phyloP scores from a whole-genome alignment of 2,329 filamentous ascomycete species.

The Pseudofabraea citricarpa region DNA sequence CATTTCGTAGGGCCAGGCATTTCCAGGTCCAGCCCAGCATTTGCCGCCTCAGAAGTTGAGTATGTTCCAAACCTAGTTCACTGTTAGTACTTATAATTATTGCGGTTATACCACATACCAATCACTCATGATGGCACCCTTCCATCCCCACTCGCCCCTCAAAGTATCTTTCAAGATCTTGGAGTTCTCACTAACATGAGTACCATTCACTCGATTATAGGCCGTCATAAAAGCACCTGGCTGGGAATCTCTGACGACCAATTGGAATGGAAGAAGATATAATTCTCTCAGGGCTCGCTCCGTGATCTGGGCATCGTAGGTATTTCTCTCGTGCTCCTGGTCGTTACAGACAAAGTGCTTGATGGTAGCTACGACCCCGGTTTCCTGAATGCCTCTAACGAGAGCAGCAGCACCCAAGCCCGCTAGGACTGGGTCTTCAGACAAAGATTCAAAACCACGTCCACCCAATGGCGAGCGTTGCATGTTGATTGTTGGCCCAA shows the following conservation, averaged over 20 bases:
- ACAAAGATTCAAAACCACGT: slow-evolving; percentile 43
- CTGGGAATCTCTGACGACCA: slow-evolving; percentile 35
- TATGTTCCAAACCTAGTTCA: slow-evolving; percentile 42
- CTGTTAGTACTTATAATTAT: background rate
- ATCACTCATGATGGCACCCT: slow-evolving; percentile 42
- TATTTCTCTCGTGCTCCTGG: slow-evolving; percentile 32
- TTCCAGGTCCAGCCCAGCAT: slow-evolving; percentile 52
- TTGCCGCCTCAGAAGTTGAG: slow-evolving; percentile 43
- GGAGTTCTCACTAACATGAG: slow-evolving; percentile 36
- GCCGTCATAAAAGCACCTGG: slow-evolving; percentile 42
- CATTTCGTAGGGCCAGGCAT: slow-evolving; percentile 48
- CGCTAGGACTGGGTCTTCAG: slow-evolving; percentile 41
- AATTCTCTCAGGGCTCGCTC: slow-evolving; percentile 37
- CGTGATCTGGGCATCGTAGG: slow-evolving; percentile 30
- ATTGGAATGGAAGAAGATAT: slow-evolving; percentile 40
- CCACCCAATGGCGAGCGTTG: slow-evolving; percentile 43
- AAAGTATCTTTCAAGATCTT: slow-evolving; percentile 34
- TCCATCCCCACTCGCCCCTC: slow-evolving; percentile 39
- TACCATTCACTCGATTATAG: slow-evolving; percentile 42
- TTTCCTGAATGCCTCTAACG: slow-evolving; percentile 38
- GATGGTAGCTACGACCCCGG: slow-evolving; percentile 37
- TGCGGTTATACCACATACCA: slow-evolving; percentile 31
- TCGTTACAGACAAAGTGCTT: slow-evolving; percentile 45
- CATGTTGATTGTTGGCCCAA: slow-evolving; percentile 58
- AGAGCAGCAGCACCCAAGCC: slow-evolving; percentile 38